These are phyloP conservation scores for Diaporthe longicolla DNA, from an alignment of 2,329 filamentous ascomycete genomes.

Conservation along the genomic window DNA sequence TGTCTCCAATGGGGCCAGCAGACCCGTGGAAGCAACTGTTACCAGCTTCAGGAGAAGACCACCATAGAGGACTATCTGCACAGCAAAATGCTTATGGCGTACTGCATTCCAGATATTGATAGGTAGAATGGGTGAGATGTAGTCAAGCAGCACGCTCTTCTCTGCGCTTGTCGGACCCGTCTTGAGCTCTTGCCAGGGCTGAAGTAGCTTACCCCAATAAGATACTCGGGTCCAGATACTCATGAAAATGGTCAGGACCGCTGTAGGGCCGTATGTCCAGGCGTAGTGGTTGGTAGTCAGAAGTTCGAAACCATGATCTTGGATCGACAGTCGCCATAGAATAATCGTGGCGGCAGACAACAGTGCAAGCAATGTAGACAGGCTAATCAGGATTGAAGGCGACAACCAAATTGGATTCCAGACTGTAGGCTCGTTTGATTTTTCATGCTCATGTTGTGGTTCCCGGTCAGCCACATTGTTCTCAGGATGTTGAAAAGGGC, in stretches of 20 bases:
- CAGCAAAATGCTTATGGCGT: background rate
- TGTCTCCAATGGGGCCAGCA: background rate
- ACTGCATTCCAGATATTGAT: background rate
- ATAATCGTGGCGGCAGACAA: background rate
- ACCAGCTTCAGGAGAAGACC: background rate
- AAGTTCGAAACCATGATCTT: background rate
- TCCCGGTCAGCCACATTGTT: background rate
- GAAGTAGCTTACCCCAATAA: background rate
- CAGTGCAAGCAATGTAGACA: background rate
- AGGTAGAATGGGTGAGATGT: background rate
- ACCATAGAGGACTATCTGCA: background rate
- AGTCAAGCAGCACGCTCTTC: background rate
- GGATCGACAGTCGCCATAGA: background rate
- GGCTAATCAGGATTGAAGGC: background rate
- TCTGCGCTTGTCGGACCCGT: background rate
- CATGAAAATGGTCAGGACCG: background rate
- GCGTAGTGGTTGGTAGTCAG: background rate
- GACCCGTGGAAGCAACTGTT: slow-evolving; percentile 2
- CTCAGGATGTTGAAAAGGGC: too few species aligned
- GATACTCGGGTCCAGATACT: background rate
- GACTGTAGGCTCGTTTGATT: too few species aligned
- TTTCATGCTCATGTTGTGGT: background rate
- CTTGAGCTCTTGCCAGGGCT: slow-evolving; percentile 7
- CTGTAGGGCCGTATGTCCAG: slow-evolving; percentile 8
- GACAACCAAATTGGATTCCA: slow-evolving; percentile 1